Conservation (phyloP, 2,329 filamentous ascomycete genomes). For the Epichloe bromicola region DNA sequence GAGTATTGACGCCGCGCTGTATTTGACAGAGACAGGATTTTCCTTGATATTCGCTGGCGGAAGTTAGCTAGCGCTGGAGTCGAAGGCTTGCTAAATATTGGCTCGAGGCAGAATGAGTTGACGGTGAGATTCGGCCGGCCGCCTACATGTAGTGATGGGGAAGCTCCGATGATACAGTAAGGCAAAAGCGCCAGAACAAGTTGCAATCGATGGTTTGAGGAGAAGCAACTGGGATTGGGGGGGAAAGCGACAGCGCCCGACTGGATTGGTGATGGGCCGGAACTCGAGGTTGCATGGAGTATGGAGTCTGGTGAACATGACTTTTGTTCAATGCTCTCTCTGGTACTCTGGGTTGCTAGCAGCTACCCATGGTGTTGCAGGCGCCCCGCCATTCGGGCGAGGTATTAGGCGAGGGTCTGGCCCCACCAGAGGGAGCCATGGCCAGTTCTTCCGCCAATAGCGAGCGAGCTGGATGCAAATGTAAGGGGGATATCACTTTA, state of each 20-base stretch:
- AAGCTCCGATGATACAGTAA: too few relatives aligned
- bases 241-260: background rate
- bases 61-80: background rate
- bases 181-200: too few relatives aligned
- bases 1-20: background rate
- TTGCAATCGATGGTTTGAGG: too few relatives aligned
- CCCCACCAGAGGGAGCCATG: too few relatives aligned
- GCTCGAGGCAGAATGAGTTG: too few relatives aligned
- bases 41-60: background rate
- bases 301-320: too few relatives aligned
- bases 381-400: background rate
- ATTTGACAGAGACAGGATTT: background rate
- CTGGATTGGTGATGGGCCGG: background rate
- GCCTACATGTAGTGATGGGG: too few relatives aligned
- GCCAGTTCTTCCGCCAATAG: constrained; percentile 4
- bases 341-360: too few relatives aligned
- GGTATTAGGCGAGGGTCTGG: background rate
- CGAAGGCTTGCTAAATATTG: background rate
- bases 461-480: background rate
- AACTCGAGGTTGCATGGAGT: background rate
- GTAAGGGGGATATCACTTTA: background rate
- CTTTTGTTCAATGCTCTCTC: too few relatives aligned
- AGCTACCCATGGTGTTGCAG: too few relatives aligned
- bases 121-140: too few relatives aligned
- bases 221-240: background rate